Base-by-base conservation (phyloP, 2,329 filamentous ascomycete genomes). In the Aspergillus piperis region DNA sequence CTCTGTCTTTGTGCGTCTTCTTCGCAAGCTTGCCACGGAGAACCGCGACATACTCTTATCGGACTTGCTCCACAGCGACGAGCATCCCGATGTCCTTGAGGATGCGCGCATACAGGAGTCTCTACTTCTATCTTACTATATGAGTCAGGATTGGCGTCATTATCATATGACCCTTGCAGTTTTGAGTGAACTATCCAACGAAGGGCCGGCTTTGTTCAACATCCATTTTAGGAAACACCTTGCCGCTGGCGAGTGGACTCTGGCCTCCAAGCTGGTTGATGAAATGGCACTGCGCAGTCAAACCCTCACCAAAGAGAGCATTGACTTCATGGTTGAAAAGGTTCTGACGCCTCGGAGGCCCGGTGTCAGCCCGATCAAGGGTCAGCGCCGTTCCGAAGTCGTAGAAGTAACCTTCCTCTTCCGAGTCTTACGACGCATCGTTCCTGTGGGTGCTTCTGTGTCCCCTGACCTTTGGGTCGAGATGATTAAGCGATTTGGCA, bases 31-130 rank as follows among this genome's bases (percentile, higher is more conserved):
- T 59, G 88, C 88, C 4, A 74, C 75, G 19, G 79, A 83, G 36
- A 80, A 82, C 30, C 82, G 88, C n/a, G 79, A 77, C 32, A 74
- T 79, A 6, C 68, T 87, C 19, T 80, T 86, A 55, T 72, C 80
- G 8, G 80, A 81, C 62, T 70, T 88, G 8, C 67, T 88, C 7
- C 68, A 80, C 41, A 87, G 82, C 64, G 87, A 90, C 69, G 83
- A 88, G 60, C 87, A 90, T 73, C 86, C 86, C 1, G 86, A 89
- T 62, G 80, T 82, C 7, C 82, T 88, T 53, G 86, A 87, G 64
- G 82, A 90, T 67, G 64, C 62, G 5, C 64, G 75, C 5, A 74
- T 84, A 10, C 87, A 89, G 67, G 81, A 84, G 62, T 74, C 75
- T 3, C 74, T 89, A 4, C 75, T 90, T 2, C 64, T 76, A 4